phyloP scores from a whole-genome alignment of 371 early-diverging fungal species.

The Rhizomucor pusillus region DNA sequence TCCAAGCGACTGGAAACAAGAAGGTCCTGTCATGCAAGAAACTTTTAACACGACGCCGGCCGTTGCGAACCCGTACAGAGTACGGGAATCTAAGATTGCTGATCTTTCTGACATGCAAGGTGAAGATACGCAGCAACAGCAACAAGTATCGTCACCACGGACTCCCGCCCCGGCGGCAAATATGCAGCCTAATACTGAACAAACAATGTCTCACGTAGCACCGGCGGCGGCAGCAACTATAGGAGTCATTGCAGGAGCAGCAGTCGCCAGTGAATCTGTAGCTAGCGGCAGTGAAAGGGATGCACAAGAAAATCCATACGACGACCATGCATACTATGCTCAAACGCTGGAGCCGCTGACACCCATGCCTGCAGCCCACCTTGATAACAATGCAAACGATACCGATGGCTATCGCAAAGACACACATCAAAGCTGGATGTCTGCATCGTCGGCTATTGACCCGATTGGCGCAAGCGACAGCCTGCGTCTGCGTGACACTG shows the following conservation, averaged over 20 bases:
- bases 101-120: background rate
- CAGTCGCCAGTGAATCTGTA: too few relatives aligned
- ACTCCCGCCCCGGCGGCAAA: background rate
- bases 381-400: background rate
- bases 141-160: too few relatives aligned
- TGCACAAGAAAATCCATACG: too few relatives aligned
- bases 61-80: background rate
- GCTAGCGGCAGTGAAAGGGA: background rate
- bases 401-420: background rate
- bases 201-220: too few relatives aligned
- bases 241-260: too few relatives aligned
- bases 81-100: conserved; percentile 9
- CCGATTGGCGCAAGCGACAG: conserved; percentile 1
- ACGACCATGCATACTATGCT: too few relatives aligned
- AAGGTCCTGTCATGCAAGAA: background rate
- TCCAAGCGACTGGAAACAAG: background rate
- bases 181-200: conserved; percentile 6
- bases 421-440: conserved; percentile 5
- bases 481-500: background rate
- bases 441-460: conserved; percentile 9
- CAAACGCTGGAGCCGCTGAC: background rate
- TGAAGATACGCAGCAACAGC: too few relatives aligned
- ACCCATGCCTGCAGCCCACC: background rate
- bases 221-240: background rate
- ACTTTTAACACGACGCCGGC: background rate